phyloP scores from a whole-genome alignment of 768 basidiomycete species.

The Tubosaeta brunneosetosa region DNA sequence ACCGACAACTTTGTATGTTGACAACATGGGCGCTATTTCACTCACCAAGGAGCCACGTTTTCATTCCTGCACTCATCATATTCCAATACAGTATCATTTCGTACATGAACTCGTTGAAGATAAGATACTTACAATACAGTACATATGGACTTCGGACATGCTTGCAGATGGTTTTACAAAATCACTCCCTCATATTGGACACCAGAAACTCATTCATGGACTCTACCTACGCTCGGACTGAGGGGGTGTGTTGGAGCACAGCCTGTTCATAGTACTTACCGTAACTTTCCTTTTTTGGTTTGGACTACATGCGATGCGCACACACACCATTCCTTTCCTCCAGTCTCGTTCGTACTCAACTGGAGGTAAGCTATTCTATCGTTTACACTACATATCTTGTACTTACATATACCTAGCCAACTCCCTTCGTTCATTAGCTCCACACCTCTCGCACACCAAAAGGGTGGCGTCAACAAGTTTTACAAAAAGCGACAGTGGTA shows the following conservation, averaged over 20 bases:
- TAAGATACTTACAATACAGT: conserved; percentile 21
- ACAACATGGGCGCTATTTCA: conserved; percentile 37
- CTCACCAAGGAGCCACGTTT: conserved; percentile 32
- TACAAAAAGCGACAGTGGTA: too few relatives aligned
- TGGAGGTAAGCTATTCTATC: too few relatives aligned
- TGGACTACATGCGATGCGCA: too few relatives aligned
- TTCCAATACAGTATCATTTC: conserved; percentile 38
- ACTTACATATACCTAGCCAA: too few relatives aligned
- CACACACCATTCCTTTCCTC: not conserved
- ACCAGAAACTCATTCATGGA: not conserved
- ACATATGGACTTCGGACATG: conserved; percentile 33
- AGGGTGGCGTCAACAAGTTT: too few relatives aligned
- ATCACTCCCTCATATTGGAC: conserved; percentile 12
- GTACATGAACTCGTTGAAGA: conserved; percentile 32
- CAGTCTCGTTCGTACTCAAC: too few relatives aligned
- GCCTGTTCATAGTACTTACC: not conserved
- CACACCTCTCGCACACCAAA: too few relatives aligned
- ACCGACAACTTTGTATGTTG: not conserved
- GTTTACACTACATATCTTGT: too few relatives aligned
- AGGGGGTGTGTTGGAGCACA: conserved; percentile 2
- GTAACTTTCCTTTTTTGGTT: not conserved
- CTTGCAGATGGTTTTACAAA: conserved; percentile 42
- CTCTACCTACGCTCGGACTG: not conserved
- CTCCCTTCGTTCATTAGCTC: too few relatives aligned
- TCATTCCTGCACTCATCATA: conserved; percentile 40